Conservation (phyloP, 345 rosid species). For the Reutealis trisperma region DNA sequence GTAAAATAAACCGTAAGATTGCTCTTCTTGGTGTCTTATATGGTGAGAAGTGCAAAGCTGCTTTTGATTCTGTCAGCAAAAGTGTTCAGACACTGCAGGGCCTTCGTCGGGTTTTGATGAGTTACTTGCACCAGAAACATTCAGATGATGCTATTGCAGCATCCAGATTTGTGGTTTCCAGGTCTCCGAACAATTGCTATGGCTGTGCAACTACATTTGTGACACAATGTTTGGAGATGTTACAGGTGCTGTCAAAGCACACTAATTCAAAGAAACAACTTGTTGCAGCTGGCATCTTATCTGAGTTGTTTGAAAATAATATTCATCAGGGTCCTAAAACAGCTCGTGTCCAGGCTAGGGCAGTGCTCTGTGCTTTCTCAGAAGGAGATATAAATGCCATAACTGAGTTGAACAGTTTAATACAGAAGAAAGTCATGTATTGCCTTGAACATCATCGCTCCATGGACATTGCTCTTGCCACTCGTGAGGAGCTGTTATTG, state of each 20-base stretch:
- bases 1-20: slow-evolving; percentile 95
- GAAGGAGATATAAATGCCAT: slow-evolving; percentile 87
- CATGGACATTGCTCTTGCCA: slow-evolving; percentile 90
- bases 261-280: slow-evolving; percentile 81
- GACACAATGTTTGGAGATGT: slow-evolving; percentile 87
- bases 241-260: slow-evolving; percentile 83
- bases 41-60: slow-evolving; percentile 99
- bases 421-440: slow-evolving; percentile 94
- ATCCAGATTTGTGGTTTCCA: slow-evolving; percentile 81
- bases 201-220: slow-evolving; percentile 96
- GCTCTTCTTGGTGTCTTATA: slow-evolving; percentile 97
- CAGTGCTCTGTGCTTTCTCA: slow-evolving; percentile 90
- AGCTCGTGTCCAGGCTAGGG: slow-evolving; percentile 88
- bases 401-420: slow-evolving; percentile 78
- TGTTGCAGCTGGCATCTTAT: slow-evolving; percentile 80
- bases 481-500: slow-evolving; percentile 89
- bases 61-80: slow-evolving; percentile 99
- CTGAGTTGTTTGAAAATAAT: slow-evolving; percentile 93
- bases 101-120: slow-evolving; percentile 94
- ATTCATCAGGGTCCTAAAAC: slow-evolving; percentile 97
- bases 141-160: slow-evolving; percentile 56
- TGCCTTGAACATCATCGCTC: slow-evolving; percentile 99
- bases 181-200: slow-evolving; percentile 92
- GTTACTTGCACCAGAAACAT: slow-evolving; percentile 89
- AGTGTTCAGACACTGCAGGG: slow-evolving; percentile 99